phyloP scores from a whole-genome alignment of 1,284 basidiomycete genomes.

The Vanrija sp. region DNA sequence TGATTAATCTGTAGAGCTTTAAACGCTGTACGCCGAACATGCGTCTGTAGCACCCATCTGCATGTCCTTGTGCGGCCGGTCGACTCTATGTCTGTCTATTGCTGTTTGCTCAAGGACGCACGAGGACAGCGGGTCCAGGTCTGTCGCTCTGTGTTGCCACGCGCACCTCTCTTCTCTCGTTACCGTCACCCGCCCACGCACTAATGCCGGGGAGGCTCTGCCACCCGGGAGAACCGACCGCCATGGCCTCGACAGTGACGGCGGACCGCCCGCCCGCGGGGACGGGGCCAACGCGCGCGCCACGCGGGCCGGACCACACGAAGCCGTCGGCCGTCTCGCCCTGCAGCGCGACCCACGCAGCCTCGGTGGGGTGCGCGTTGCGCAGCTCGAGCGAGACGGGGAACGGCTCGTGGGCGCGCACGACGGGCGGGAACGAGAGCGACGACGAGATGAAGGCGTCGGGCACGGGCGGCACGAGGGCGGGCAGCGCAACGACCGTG shows the following conservation, averaged over 20 bases:
- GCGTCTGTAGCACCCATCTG: no score
- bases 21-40: no score
- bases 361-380: conserved; percentile 38
- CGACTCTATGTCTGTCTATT: background rate
- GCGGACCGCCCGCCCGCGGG: conserved; percentile 17
- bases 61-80: no score
- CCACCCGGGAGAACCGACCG: conserved; percentile 33
- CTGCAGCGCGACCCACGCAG: conserved; percentile 25
- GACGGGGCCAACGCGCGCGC: conserved; percentile 22
- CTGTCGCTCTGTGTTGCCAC: conserved; percentile 14
- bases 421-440: conserved; percentile 15
- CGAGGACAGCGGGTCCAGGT: conserved; percentile 7
- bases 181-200: conserved; percentile 33
- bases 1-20: no score
- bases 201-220: conserved; percentile 29
- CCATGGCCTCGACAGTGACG: conserved; percentile 25
- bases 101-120: conserved; percentile 1
- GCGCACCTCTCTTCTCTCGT: conserved; percentile 30
- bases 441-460: conserved; percentile 32
- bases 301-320: conserved; percentile 40
- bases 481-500: conserved; percentile 23
- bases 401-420: conserved; percentile 31
- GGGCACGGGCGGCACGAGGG: conserved; percentile 21
- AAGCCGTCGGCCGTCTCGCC: conserved; percentile 42
- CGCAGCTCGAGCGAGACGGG: conserved; percentile 26